These are phyloP conservation scores for Coffea canephora DNA, from an alignment of 257 asterid species.

Conservation along the genomic window DNA sequence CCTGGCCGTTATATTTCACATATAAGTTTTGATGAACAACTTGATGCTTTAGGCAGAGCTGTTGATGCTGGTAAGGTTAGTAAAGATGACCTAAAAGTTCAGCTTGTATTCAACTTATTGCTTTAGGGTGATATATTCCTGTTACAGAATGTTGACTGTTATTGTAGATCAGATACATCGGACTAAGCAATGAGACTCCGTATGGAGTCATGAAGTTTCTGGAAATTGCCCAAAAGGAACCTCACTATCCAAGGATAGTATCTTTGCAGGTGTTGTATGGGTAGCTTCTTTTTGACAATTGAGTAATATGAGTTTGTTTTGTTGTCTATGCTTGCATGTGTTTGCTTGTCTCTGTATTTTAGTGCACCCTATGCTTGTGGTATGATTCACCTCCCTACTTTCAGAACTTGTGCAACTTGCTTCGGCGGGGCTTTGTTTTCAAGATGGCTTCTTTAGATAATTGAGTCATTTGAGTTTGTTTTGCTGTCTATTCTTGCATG, in stretches of 20 bases:
- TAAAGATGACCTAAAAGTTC: conserved; percentile 21
- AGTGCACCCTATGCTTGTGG: neutral
- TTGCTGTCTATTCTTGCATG: no score
- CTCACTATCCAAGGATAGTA: conserved; percentile 52
- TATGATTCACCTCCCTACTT: conserved; percentile 19
- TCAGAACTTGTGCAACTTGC: conserved; percentile 81
- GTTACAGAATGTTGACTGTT: conserved; percentile 14
- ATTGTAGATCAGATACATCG: conserved; percentile 76
- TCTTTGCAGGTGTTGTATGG: conserved; percentile 74
- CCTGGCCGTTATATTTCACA: conserved; percentile 44
- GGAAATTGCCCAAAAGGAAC: conserved; percentile 46
- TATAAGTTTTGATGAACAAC: conserved; percentile 74
- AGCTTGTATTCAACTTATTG: conserved; percentile 1
- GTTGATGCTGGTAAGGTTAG: conserved; percentile 82
- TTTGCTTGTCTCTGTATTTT: conserved; percentile 2
- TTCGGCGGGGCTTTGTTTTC: conserved; percentile 76
- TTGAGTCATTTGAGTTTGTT: no score
- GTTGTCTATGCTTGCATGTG: conserved; percentile 12
- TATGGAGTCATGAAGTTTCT: conserved; percentile 89
- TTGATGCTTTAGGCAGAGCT: conserved; percentile 68
- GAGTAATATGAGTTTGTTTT: conserved; percentile 16
- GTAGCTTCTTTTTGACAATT: conserved; percentile 24
- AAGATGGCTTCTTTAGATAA: conserved; percentile 49
- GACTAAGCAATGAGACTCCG: conserved; percentile 92
- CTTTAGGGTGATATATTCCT: conserved; percentile 12